These are phyloP conservation scores for Elsinoe batatas DNA, from an alignment of 2,329 filamentous ascomycete species.

Conservation along the genomic window DNA sequence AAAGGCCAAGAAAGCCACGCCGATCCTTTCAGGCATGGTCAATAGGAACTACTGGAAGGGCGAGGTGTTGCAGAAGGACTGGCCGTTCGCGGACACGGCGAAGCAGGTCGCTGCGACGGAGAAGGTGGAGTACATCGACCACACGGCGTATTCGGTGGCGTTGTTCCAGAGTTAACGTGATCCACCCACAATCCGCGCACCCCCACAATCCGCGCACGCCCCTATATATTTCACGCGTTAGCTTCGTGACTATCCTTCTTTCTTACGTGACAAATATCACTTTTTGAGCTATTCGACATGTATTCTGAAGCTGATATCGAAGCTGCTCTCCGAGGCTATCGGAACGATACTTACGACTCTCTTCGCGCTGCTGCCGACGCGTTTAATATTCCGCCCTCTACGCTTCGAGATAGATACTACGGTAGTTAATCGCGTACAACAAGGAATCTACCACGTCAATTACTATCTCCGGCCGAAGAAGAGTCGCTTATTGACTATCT, in stretches of 20 bases:
- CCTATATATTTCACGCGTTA: no score
- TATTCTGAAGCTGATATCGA: no score
- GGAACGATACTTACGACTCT: no score
- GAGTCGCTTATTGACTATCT: background rate
- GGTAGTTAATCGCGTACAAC: no score
- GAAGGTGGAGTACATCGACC: conserved; percentile 21
- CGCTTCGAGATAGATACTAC: background rate
- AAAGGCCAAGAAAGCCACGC: conserved; percentile 16
- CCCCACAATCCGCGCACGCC: no score
- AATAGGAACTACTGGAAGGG: background rate
- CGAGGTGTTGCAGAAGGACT: background rate
- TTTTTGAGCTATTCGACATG: no score
- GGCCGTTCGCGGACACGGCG: conserved; percentile 21
- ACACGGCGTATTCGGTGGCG: conserved; percentile 22
- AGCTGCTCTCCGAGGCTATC: no score
- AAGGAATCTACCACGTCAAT: no score
- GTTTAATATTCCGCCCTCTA: background rate
- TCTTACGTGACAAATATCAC: no score
- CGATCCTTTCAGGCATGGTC: conserved; percentile 21
- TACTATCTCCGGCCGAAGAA: background rate
- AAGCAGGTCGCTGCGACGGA: conserved; percentile 16
- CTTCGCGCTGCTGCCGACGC: no score
- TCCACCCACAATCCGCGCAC: no score
- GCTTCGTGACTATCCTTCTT: no score
- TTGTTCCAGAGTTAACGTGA: conserved; percentile 20